Evolutionary conservation across 2,329 filamentous ascomycete genomes (phyloP).

Genomic region (Arthrobotrys conoides): DNA sequence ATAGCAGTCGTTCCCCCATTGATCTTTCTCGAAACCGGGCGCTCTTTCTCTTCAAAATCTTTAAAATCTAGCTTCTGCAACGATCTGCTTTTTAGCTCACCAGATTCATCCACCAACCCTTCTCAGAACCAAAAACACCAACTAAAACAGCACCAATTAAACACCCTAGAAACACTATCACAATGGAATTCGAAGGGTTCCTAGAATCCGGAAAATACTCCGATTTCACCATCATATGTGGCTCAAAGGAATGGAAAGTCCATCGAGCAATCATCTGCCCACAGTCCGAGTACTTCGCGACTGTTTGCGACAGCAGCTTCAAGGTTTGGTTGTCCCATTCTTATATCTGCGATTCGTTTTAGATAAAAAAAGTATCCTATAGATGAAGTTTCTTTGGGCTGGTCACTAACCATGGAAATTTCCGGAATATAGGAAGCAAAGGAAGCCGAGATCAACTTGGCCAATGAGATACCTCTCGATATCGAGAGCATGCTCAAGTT

Average conservation of each 20-base stretch:
- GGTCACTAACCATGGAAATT: background rate
- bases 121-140: too few species aligned
- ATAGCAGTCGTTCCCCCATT: too few species aligned
- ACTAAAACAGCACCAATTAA: too few species aligned
- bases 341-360: background rate
- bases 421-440: conserved; percentile 9
- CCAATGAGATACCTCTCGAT: conserved; percentile 1
- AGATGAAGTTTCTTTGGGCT: too few species aligned
- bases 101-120: too few species aligned
- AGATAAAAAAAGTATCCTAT: too few species aligned
- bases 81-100: too few species aligned
- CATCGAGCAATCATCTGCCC: conserved; percentile 45
- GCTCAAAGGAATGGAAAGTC: conserved; percentile 37
- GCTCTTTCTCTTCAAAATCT: too few species aligned
- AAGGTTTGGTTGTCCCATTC: conserved; percentile 14
- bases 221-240: conserved; percentile 48
- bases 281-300: conserved; percentile 39
- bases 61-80: too few species aligned
- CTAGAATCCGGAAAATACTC: conserved; percentile 44
- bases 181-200: conserved; percentile 18
- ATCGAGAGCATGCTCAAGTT: conserved; percentile 34
- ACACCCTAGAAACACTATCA: background rate
- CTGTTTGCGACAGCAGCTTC: conserved; percentile 32
- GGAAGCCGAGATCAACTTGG: conserved; percentile 13
- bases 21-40: too few species aligned